Evolutionary conservation across 2,329 filamentous ascomycete species (phyloP), one percentile per base, ranked within the genome.

Genomic region (Plectosphaerella sp.): DNA sequence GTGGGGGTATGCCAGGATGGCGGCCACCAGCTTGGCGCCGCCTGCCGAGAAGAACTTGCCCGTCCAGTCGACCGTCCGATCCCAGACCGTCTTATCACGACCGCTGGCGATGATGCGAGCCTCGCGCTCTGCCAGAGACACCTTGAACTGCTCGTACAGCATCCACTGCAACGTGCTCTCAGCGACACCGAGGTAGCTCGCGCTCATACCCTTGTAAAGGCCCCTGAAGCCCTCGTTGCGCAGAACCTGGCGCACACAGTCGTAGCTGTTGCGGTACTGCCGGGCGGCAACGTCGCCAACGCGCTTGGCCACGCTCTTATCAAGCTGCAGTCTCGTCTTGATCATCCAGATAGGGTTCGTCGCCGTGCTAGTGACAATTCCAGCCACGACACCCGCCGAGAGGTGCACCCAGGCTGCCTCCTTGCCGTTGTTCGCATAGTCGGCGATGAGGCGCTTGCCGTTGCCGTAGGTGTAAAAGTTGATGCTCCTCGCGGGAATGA

Each of bases 321-420:
- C 92, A 35, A 97, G 81, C 72, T 97, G 92, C 61, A 97, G 68
- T 33, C 92, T 79, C 41, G 92, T 97, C 78, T 97, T 97, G 65
- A 97, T 84, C 57, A 97, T 81, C 92, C 92, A 97, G 64, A 97
- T 96, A 2, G 92, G 92, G 69, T 97, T 97, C 37, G 92, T 97
- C 20, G 88, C 89, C 1, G 93, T 97, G 46, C 89, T 89, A 0
- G 93, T 97, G 7, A 87, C 86, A 43, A 97, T 82, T 2, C 92
- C 92, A 1, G 92, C 91, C 15, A 80, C 77, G 1, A 88, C 83
- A 5, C 89, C 92, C 1, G 91, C 86, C 46, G 82, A 74, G 9
- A 96, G 77, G 67, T 96, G 91, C 11, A 96, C 85, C 77, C 83
- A 88, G 1, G 88, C 80, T 14, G 83, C 81, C 64, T 91, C 82